phyloP scores from a whole-genome alignment of 768 basidiomycete species.

The Collybia nuda region DNA sequence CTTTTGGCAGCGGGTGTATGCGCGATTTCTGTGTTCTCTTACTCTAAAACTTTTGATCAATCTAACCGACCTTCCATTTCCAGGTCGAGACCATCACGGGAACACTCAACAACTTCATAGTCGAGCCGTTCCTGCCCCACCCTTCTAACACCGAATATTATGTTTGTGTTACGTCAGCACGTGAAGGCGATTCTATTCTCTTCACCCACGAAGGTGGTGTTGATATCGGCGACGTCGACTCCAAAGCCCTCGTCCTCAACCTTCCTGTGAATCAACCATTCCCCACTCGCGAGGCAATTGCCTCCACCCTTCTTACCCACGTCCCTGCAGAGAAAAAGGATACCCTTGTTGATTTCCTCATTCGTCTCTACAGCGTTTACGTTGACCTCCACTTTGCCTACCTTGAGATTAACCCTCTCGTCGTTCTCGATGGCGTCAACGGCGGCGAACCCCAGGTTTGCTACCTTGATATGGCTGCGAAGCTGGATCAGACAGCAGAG shows the following conservation, averaged over 20 bases:
- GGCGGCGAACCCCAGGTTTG: slow-evolving; percentile 76
- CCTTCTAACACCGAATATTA: slow-evolving; percentile 94
- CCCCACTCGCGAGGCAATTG: slow-evolving; percentile 80
- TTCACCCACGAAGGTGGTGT: slow-evolving; percentile 99
- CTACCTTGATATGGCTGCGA: slow-evolving; percentile 99
- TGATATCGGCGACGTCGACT: slow-evolving; percentile 97
- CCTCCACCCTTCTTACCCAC: slow-evolving; percentile 72
- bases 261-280: slow-evolving; percentile 75
- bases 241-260: slow-evolving; percentile 89
- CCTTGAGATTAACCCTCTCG: slow-evolving; percentile 98
- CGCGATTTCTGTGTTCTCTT: neutral
- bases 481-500: slow-evolving; percentile 99
- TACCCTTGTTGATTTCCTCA: slow-evolving; percentile 91
- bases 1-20: neutral
- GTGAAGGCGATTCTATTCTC: slow-evolving; percentile 94
- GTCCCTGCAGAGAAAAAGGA: slow-evolving; percentile 87
- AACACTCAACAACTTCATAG: slow-evolving; percentile 94
- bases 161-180: slow-evolving; percentile 94
- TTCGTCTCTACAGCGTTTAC: slow-evolving; percentile 94
- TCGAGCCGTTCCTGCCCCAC: slow-evolving; percentile 99
- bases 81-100: slow-evolving; percentile 95
- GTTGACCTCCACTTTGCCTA: slow-evolving; percentile 99
- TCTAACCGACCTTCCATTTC: slow-evolving; percentile 14
- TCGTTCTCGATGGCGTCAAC: slow-evolving; percentile 81
- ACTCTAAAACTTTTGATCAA: slow-evolving; percentile 5